phyloP scores from a whole-genome alignment of 805 yeast species.

The Diddensiella santjacobensis region DNA sequence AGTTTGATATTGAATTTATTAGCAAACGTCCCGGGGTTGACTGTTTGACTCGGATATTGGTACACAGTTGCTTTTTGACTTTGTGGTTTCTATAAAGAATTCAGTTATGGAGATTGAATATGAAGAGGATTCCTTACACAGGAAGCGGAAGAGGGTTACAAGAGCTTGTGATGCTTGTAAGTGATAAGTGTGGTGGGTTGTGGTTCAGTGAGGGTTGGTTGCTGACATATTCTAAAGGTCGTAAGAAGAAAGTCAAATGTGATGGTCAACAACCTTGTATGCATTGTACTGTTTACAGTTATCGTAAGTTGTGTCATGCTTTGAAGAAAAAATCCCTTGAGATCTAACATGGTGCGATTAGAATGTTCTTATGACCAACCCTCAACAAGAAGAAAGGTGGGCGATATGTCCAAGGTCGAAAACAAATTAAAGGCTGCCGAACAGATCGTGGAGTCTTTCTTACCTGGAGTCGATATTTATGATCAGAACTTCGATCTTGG shows the following conservation, averaged over 20 bases:
- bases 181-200: constrained; percentile 8
- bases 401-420: constrained; percentile 35
- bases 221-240: constrained; percentile 24
- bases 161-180: constrained; percentile 71
- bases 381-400: constrained; percentile 46
- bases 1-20: no score
- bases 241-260: constrained; percentile 73
- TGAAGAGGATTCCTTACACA: constrained; percentile 7
- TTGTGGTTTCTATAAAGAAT: not conserved
- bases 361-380: constrained; percentile 83
- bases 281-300: constrained; percentile 82
- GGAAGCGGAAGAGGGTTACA: constrained; percentile 60
- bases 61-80: not conserved
- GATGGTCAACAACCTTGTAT: constrained; percentile 77
- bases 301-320: constrained; percentile 38
- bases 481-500: constrained; percentile 31
- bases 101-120: constrained; percentile 1
- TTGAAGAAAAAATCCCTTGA: not conserved
- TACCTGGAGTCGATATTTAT: constrained; percentile 41
- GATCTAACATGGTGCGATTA: not conserved
- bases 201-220: not conserved
- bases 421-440: constrained; percentile 36
- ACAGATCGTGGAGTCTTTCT: constrained; percentile 32
- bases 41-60: not conserved
- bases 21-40: no score